A percentile compares a stretch with the other conserved stretches of the same genome.
Evolutionary conservation across 352 stramenopile species (phyloP).

Genomic region (Globisporangium emineosum): DNA sequence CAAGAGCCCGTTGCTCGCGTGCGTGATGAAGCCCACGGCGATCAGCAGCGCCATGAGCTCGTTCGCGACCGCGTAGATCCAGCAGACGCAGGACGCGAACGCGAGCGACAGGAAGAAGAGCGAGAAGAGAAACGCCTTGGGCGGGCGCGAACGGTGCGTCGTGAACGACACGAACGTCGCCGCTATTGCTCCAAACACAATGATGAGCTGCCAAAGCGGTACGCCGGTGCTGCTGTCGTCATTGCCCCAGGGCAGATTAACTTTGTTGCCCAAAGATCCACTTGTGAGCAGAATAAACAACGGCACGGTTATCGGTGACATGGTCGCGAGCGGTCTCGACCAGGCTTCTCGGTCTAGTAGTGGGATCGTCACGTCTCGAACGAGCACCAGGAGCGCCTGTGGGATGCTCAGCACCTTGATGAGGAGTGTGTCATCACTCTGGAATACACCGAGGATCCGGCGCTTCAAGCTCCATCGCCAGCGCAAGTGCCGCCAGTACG

Average conservation of each 20-base stretch:
- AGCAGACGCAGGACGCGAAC: slow-evolving; percentile 85
- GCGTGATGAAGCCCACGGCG: slow-evolving; percentile 70
- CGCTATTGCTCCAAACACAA: slow-evolving; percentile 25
- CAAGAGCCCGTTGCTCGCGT: slow-evolving; percentile 70
- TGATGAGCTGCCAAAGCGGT: slow-evolving; percentile 41
- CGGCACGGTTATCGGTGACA: slow-evolving; percentile 82
- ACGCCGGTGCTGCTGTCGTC: slow-evolving; percentile 27
- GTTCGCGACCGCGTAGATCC: slow-evolving; percentile 89
- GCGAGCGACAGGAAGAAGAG: slow-evolving; percentile 63
- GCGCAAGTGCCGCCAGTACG: slow-evolving; percentile 68
- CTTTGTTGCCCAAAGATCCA: slow-evolving; percentile 18
- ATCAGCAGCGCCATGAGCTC: slow-evolving; percentile 85
- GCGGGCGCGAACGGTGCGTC: slow-evolving; percentile 61
- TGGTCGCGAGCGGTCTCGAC: slow-evolving; percentile 79
- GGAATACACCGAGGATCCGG: slow-evolving; percentile 40
- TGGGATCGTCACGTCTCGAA: slow-evolving; percentile 68
- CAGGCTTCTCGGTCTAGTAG: slow-evolving; percentile 65
- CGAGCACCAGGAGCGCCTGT: slow-evolving; percentile 42
- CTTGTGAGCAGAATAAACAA: slow-evolving; percentile 80
- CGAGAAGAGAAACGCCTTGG: slow-evolving; percentile 41
- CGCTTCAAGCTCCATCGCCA: slow-evolving; percentile 68
- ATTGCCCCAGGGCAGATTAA: slow-evolving; percentile 18
- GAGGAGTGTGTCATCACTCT: slow-evolving; percentile 35
- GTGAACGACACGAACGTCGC: slow-evolving; percentile 66
- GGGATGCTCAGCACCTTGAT: slow-evolving; percentile 53